These are phyloP conservation scores for Niveomyces coronatus DNA, from an alignment of 2,329 filamentous ascomycete genomes.

Conservation along the genomic window DNA sequence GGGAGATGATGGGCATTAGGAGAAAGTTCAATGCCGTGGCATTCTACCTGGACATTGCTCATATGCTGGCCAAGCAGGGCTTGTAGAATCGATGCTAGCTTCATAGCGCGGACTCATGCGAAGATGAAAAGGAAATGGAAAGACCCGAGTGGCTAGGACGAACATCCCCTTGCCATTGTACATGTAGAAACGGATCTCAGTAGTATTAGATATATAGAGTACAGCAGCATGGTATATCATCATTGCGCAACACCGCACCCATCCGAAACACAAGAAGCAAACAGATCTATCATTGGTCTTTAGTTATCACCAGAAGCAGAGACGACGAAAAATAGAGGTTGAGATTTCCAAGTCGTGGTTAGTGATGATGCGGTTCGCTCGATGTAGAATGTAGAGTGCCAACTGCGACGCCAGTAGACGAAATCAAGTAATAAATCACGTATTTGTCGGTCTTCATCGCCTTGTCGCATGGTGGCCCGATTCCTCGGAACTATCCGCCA, in stretches of 20 bases:
- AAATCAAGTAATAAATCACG: no score
- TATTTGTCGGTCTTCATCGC: no score
- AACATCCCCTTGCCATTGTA: not conserved
- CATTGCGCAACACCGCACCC: conserved; percentile 8
- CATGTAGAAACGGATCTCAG: conserved; percentile 18
- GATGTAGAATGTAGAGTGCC: no score
- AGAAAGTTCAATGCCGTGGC: conserved; percentile 56
- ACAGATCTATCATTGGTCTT: not conserved
- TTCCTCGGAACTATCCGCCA: no score
- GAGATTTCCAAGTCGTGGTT: not conserved
- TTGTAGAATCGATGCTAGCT: conserved; percentile 21
- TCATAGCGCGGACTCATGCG: no score
- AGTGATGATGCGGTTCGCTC: not conserved
- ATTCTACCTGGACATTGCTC: conserved; percentile 54
- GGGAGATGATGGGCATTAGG: conserved; percentile 41
- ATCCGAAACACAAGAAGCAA: conserved; percentile 1
- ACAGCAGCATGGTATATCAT: conserved; percentile 14
- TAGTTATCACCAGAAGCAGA: no score
- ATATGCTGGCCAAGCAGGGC: conserved; percentile 63
- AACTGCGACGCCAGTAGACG: no score
- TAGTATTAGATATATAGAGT: conserved; percentile 24
- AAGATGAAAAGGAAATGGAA: no score
- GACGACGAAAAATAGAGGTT: not conserved
- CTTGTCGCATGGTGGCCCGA: no score
- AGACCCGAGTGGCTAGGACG: no score